A percentile compares a stretch with the other conserved stretches of the same genome.
Conservation (phyloP, 2,329 filamentous ascomycete genomes). For the Mycocentrospora acerina region DNA sequence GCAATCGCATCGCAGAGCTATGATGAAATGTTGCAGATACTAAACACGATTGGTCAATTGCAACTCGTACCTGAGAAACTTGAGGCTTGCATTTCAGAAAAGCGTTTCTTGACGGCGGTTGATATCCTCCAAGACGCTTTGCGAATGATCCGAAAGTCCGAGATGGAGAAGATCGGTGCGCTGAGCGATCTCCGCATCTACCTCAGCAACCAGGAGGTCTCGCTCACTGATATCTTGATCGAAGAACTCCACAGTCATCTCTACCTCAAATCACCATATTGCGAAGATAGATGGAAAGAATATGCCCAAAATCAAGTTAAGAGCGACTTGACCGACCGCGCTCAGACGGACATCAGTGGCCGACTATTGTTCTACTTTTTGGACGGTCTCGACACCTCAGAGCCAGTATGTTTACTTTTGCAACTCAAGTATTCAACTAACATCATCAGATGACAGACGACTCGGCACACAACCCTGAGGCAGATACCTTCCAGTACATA, state of each 20-base stretch:
- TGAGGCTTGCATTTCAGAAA: constrained; percentile 93
- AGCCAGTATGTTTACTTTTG: constrained; percentile 26
- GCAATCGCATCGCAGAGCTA: constrained; percentile 87
- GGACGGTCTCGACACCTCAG: constrained; percentile 56
- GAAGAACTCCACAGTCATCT: constrained; percentile 97
- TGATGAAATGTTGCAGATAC: constrained; percentile 80
- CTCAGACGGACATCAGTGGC: constrained; percentile 48
- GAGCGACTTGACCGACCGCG: constrained; percentile 33
- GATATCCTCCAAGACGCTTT: constrained; percentile 88
- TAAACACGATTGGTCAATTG: constrained; percentile 84
- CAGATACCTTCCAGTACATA: constrained; percentile 93
- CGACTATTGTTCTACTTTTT: constrained; percentile 59
- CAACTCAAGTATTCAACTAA: constrained; percentile 22
- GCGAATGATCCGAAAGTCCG: constrained; percentile 78
- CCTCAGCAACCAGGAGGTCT: constrained; percentile 87
- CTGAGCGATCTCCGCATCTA: constrained; percentile 84
- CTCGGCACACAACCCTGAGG: constrained; percentile 87
- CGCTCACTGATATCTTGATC: constrained; percentile 90
- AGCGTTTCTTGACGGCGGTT: constrained; percentile 89
- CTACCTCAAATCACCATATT: constrained; percentile 97
- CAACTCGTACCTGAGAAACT: constrained; percentile 87
- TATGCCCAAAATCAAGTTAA: constrained; percentile 68
- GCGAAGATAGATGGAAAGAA: constrained; percentile 90
- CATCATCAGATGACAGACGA: constrained; percentile 69
- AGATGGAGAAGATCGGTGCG: constrained; percentile 88